Conservation (phyloP, 495 filamentous ascomycete species). For the Hyaloscypha variabilis region DNA sequence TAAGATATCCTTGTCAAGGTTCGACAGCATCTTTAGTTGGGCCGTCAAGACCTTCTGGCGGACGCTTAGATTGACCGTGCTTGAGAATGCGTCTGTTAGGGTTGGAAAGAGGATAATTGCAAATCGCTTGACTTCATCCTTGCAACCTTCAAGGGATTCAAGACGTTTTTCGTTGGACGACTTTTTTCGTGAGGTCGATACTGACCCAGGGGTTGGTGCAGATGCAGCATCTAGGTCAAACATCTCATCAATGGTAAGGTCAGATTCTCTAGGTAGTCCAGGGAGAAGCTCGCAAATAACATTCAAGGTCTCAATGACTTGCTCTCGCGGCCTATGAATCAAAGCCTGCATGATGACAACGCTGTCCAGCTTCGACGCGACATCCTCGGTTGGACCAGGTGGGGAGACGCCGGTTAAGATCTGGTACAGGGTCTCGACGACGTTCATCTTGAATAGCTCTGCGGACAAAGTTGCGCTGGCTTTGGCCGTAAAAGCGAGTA, state of each 20-base stretch:
- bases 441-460: constrained; percentile 93
- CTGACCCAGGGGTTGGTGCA: constrained; percentile 29
- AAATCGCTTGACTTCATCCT: constrained; percentile 85
- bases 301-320: constrained; percentile 95
- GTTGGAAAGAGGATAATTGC: constrained; percentile 95
- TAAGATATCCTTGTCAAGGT: constrained; percentile 80
- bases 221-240: constrained; percentile 39
- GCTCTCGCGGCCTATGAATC: constrained; percentile 95
- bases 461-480: constrained; percentile 86
- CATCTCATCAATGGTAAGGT: constrained; percentile 55
- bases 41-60: constrained; percentile 96
- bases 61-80: constrained; percentile 95
- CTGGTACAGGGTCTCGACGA: constrained; percentile 97
- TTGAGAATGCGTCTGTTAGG: constrained; percentile 95
- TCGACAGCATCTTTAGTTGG: constrained; percentile 98
- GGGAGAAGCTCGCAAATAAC: constrained; percentile 97
- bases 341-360: constrained; percentile 98
- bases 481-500: constrained; percentile 83
- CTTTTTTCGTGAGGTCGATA: constrained; percentile 47
- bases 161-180: constrained; percentile 76
- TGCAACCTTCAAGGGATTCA: constrained; percentile 76
- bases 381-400: constrained; percentile 75
- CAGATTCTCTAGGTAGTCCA: constrained; percentile 51
- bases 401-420: constrained; percentile 96
- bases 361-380: constrained; percentile 90